These are phyloP conservation scores for Beauveria caledonica DNA, from an alignment of 2,329 filamentous ascomycete species.

Conservation along the genomic window DNA sequence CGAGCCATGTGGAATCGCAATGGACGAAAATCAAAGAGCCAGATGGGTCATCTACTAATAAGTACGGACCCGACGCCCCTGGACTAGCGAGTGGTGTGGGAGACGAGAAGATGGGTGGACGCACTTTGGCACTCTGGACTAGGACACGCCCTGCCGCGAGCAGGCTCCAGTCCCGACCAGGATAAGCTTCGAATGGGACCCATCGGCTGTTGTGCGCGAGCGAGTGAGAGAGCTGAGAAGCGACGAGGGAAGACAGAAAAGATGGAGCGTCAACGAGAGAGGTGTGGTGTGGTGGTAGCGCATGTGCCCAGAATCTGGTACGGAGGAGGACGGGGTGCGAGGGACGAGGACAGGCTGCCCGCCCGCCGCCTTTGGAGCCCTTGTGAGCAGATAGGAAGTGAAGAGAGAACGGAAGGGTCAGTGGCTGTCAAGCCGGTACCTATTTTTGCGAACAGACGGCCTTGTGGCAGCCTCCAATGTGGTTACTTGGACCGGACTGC, in stretches of 20 bases:
- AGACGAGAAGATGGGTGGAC: not conserved
- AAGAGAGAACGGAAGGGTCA: not conserved
- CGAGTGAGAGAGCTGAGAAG: not conserved
- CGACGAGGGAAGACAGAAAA: not conserved
- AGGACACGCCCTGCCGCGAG: not conserved
- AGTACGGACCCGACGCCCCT: conserved; percentile 1
- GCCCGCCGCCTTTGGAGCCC: not conserved
- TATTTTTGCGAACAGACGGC: not conserved
- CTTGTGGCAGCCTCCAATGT: not conserved
- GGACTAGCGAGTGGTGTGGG: not conserved
- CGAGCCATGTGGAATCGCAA: not conserved
- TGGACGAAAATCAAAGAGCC: not conserved
- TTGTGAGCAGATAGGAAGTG: too few species aligned
- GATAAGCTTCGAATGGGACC: not conserved
- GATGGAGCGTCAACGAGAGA: not conserved
- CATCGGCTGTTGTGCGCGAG: not conserved
- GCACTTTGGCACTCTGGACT: not conserved
- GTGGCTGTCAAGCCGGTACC: not conserved
- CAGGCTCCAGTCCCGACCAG: not conserved
- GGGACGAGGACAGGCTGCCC: not conserved
- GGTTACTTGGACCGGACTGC: not conserved
- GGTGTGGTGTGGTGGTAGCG: not conserved
- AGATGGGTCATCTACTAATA: not conserved
- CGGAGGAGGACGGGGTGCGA: not conserved
- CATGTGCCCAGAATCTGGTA: conserved; percentile 5